Percentiles rank a stretch among this genome's conserved stretches.
Conservation (phyloP, 495 filamentous ascomycete species). For the Neurospora sp. region DNA sequence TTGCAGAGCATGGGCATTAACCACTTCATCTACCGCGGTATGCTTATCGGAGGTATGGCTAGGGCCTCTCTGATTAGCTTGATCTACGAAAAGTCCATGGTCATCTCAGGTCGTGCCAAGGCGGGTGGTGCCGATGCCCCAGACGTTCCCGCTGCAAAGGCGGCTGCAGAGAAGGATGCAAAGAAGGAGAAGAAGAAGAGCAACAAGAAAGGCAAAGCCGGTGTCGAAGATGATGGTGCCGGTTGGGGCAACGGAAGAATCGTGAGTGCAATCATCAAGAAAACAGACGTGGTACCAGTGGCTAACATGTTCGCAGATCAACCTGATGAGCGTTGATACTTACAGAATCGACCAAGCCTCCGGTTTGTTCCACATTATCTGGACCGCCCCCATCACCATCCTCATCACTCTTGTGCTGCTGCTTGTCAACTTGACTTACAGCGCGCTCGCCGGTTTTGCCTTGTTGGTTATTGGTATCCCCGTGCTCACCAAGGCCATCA, state of each 20-base stretch:
- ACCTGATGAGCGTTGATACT: constrained; percentile 88
- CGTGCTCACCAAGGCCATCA: constrained; percentile 61
- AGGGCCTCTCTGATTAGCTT: constrained; percentile 63
- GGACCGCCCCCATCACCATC: constrained; percentile 72
- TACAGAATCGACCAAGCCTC: constrained; percentile 79
- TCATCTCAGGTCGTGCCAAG: constrained; percentile 65
- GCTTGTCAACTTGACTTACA: constrained; percentile 77
- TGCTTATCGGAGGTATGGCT: constrained; percentile 69
- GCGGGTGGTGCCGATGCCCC: constrained; percentile 46
- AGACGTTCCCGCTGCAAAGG: constrained; percentile 22
- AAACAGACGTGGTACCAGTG: neutral
- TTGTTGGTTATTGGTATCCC: constrained; percentile 71
- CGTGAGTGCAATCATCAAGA: constrained; percentile 12
- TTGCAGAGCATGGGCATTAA: constrained; percentile 61
- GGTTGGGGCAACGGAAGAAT: constrained; percentile 90
- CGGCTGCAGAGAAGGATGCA: constrained; percentile 20
- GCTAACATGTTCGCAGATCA: constrained; percentile 33
- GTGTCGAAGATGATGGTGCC: constrained; percentile 52
- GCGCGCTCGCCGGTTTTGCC: constrained; percentile 77
- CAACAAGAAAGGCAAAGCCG: constrained; percentile 26
- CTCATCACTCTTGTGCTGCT: constrained; percentile 69
- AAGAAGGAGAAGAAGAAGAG: constrained; percentile 25
- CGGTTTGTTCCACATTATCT: constrained; percentile 81
- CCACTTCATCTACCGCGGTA: constrained; percentile 74
- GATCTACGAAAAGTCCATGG: constrained; percentile 77